These are phyloP conservation scores for Cokeromyces recurvatus DNA, from an alignment of 371 early-diverging fungal genomes.

Conservation along the genomic window DNA sequence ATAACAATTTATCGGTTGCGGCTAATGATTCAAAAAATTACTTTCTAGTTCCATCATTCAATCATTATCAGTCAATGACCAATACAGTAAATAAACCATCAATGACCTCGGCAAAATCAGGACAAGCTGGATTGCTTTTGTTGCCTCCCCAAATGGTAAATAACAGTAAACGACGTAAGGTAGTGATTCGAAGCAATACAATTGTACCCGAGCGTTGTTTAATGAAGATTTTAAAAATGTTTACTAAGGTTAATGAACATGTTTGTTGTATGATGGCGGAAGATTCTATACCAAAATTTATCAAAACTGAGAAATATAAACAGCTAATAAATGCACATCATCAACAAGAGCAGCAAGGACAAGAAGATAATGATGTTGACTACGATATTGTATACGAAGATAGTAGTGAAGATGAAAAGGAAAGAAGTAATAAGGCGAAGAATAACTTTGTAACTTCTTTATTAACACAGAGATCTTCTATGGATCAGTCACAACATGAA, in stretches of 20 bases:
- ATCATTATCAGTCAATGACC: no score
- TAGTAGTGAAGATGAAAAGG: conserved; percentile 5
- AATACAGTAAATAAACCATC: background rate
- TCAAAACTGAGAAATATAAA: conserved; percentile 58
- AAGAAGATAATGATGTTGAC: background rate
- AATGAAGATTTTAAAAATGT: conserved; percentile 37
- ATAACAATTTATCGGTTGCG: conserved; percentile 1
- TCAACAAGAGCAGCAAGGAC: background rate
- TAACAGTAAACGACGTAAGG: background rate
- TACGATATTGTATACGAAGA: background rate
- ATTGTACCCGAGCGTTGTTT: conserved; percentile 14
- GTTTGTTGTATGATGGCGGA: conserved; percentile 72
- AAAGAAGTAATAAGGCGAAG: background rate
- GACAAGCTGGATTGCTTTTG: conserved; percentile 2
- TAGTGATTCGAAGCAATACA: conserved; percentile 5
- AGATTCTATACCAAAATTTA: conserved; percentile 75
- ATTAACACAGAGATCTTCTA: conserved; percentile 4
- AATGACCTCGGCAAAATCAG: background rate
- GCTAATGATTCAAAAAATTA: background rate
- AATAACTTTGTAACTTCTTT: conserved; percentile 2
- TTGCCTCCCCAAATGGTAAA: conserved; percentile 7
- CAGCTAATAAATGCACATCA: conserved; percentile 15
- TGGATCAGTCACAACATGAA: background rate
- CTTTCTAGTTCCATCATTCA: no score
- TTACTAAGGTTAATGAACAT: conserved; percentile 61